A percentile compares a stretch with the other conserved stretches of the same genome.
These are phyloP conservation scores for Kalanchoe fedtschenkoi DNA, from an alignment of 164 flowering plant genomes.

Conservation along the genomic window DNA sequence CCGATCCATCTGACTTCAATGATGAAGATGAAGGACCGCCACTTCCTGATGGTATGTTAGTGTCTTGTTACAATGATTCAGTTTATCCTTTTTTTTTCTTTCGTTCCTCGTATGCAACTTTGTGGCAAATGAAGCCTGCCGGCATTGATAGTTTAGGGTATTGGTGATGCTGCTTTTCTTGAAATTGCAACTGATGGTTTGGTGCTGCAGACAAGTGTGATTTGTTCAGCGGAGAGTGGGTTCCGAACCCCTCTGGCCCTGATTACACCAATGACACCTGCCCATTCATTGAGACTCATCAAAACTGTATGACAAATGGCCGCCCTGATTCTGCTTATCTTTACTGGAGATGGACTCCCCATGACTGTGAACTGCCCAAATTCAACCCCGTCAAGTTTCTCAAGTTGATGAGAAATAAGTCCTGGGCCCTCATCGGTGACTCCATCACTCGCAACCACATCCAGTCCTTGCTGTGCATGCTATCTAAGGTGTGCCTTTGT, in stretches of 20 bases:
- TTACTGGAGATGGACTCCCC: conserved; percentile 85
- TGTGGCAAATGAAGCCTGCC: no score
- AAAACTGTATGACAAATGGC: conserved; percentile 92
- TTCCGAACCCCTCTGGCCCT: conserved; percentile 61
- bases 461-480: conserved; percentile 83
- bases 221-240: conserved; percentile 72
- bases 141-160: no score
- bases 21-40: neutral
- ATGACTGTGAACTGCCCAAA: conserved; percentile 49
- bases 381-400: conserved; percentile 61
- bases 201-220: conserved; percentile 52
- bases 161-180: neutral
- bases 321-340: conserved; percentile 77
- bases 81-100: neutral
- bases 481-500: conserved; percentile 45
- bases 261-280: conserved; percentile 70
- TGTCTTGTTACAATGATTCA: neutral
- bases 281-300: conserved; percentile 51
- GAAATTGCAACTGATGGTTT: conserved; percentile 1
- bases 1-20: neutral
- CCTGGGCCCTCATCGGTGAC: conserved; percentile 82
- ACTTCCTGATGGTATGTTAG: neutral
- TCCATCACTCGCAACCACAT: conserved; percentile 89
- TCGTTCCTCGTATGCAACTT: no score
- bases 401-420: conserved; percentile 62